These are phyloP conservation scores for Craterostigma plantagineum DNA, from an alignment of 257 asterid species.

Conservation along the genomic window DNA sequence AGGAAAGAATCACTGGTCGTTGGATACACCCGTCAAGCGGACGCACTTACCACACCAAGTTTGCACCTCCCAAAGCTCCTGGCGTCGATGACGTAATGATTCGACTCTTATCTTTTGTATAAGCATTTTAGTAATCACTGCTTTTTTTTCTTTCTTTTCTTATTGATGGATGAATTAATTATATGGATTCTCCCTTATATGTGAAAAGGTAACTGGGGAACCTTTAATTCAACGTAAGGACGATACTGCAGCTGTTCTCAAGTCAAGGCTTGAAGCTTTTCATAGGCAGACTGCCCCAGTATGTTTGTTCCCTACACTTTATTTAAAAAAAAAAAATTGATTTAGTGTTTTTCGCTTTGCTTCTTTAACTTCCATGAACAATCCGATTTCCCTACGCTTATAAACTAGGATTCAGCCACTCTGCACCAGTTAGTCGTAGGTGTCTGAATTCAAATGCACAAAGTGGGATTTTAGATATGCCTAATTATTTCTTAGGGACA, in stretches of 20 bases:
- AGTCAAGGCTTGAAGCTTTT: slow-evolving; percentile 86
- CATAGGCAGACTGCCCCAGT: slow-evolving; percentile 91
- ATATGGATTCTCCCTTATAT: slow-evolving; percentile 1
- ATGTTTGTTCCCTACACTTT: no score
- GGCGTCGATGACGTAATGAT: slow-evolving; percentile 63
- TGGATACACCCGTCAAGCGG: slow-evolving; percentile 98
- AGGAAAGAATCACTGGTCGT: slow-evolving; percentile 89
- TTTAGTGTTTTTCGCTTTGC: background rate
- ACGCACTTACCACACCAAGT: slow-evolving; percentile 64
- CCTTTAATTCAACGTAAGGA: slow-evolving; percentile 87
- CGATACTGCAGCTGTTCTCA: slow-evolving; percentile 83
- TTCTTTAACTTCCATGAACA: background rate
- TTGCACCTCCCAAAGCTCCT: slow-evolving; percentile 65
- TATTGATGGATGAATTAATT: no score
- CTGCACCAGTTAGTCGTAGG: background rate
- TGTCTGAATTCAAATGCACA: no score
- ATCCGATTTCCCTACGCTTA: background rate
- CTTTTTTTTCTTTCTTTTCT: no score
- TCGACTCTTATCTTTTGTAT: background rate
- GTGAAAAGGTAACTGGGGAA: slow-evolving; percentile 65
- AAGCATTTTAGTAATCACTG: background rate
- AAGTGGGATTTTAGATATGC: no score
- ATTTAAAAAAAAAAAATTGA: no score
- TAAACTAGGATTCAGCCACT: background rate
- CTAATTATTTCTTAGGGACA: no score